A percentile compares a stretch with the other conserved stretches of the same genome.
These are phyloP conservation scores for Beauveria medogensis DNA, from an alignment of 2,329 filamentous ascomycete genomes.

Conservation along the genomic window DNA sequence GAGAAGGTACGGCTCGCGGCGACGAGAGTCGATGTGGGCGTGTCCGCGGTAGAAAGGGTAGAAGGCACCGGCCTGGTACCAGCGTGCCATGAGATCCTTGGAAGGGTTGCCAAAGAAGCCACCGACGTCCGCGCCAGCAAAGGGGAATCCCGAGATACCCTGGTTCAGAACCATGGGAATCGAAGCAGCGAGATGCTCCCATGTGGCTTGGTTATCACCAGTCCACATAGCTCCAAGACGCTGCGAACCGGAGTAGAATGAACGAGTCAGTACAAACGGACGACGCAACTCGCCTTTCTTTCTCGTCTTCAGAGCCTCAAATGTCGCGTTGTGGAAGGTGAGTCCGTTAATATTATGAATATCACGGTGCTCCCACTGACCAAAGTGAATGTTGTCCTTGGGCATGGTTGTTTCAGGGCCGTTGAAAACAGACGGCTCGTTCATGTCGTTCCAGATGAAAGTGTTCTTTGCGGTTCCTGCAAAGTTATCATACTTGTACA, in stretches of 20 bases:
- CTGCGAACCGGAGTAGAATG: constrained; percentile 88
- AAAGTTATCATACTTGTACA: constrained; percentile 85
- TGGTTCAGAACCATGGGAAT: constrained; percentile 92
- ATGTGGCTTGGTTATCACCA: constrained; percentile 89
- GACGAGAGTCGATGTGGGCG: constrained; percentile 91
- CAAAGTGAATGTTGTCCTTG: constrained; percentile 91
- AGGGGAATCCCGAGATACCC: constrained; percentile 87
- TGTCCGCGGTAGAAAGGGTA: constrained; percentile 98
- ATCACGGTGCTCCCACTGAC: constrained; percentile 92
- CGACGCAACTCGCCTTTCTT: constrained; percentile 79
- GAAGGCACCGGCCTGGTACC: constrained; percentile 95
- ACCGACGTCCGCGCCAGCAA: constrained; percentile 89
- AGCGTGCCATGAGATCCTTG: constrained; percentile 82
- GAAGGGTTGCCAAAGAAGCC: constrained; percentile 97
- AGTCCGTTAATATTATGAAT: constrained; percentile 93
- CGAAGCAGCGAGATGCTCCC: constrained; percentile 82
- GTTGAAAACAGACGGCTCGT: constrained; percentile 97
- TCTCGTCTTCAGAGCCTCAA: constrained; percentile 72
- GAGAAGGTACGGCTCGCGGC: constrained; percentile 84
- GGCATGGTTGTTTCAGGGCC: constrained; percentile 98
- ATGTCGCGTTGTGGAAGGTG: constrained; percentile 93
- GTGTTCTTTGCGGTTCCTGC: constrained; percentile 79
- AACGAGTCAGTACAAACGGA: constrained; percentile 86
- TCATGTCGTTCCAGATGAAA: constrained; percentile 99
- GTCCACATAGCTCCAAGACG: constrained; percentile 96